Conservation (phyloP, 1,284 basidiomycete species). For the Puccinia triticina region DNA sequence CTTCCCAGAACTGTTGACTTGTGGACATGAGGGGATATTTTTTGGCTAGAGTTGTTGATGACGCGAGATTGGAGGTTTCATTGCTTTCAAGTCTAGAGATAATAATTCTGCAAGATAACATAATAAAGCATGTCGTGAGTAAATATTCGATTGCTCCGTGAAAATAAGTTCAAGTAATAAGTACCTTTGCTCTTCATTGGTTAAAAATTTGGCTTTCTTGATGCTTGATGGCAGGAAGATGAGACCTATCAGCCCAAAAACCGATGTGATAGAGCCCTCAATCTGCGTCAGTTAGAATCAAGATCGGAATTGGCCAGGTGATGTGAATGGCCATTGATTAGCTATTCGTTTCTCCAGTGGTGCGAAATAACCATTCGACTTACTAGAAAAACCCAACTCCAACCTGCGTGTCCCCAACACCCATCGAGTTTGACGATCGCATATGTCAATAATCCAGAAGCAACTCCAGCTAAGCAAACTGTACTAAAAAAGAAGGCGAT, state of each 20-base stretch:
- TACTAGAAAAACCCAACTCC: conserved; percentile 44
- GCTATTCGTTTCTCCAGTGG: no score
- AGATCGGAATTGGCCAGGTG: neutral
- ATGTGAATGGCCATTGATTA: neutral
- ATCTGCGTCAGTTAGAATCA: neutral
- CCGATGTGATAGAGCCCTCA: neutral
- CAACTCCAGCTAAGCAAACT: conserved; percentile 13
- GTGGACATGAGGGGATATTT: neutral
- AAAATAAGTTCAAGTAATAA: neutral
- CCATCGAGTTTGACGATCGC: conserved; percentile 28
- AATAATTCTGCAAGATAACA: neutral
- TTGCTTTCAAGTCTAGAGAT: neutral
- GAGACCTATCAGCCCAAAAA: conserved; percentile 1
- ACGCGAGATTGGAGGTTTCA: neutral
- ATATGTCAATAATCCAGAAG: conserved; percentile 33
- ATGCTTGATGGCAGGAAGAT: neutral
- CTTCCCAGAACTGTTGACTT: conserved; percentile 1
- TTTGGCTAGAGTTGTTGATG: neutral
- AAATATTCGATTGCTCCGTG: neutral
- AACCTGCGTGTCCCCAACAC: conserved; percentile 3
- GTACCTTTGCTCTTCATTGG: conserved; percentile 2
- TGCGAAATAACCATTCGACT: neutral
- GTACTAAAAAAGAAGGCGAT: conserved; percentile 30
- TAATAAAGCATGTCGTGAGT: neutral
- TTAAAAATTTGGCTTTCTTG: neutral